phyloP scores from a whole-genome alignment of 225 moss, liverwort and hornwort species.

The Sphagnum contortum region DNA sequence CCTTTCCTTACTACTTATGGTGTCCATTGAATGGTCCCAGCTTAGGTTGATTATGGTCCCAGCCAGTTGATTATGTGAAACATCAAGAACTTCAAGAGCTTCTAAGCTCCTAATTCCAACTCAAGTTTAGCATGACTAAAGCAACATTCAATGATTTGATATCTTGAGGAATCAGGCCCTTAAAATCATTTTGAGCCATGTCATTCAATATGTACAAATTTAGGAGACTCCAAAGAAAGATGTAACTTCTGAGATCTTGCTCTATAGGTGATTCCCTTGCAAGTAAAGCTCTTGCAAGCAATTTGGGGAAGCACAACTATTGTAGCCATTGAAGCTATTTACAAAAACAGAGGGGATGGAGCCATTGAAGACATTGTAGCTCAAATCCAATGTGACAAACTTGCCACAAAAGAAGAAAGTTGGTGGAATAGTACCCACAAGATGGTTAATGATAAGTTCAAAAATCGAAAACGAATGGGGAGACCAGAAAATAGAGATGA shows the following conservation, averaged over 20 bases:
- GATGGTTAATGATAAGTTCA: background rate
- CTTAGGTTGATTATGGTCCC: slow-evolving; percentile 16
- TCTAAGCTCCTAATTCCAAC: background rate
- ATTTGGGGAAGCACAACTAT: no score
- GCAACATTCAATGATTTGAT: background rate
- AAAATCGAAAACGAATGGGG: background rate
- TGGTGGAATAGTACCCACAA: background rate
- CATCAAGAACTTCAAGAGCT: background rate
- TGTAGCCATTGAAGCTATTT: no score
- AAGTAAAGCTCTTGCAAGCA: background rate
- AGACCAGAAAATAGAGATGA: slow-evolving; percentile 1
- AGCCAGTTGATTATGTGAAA: background rate
- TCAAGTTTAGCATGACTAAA: background rate
- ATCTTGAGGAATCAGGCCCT: background rate
- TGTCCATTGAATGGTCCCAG: slow-evolving; percentile 48
- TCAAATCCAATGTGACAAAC: background rate
- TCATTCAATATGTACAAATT: background rate
- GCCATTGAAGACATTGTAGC: background rate
- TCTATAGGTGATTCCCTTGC: background rate
- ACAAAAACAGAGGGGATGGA: background rate
- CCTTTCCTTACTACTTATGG: slow-evolving; percentile 32
- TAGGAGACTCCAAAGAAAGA: background rate
- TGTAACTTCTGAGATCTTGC: no score
- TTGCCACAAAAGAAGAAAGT: background rate
- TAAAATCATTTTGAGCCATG: background rate